A percentile compares a stretch with the other conserved stretches of the same genome.
Conservation (phyloP, 768 basidiomycete species). For the Pulveroboletus sp. region DNA sequence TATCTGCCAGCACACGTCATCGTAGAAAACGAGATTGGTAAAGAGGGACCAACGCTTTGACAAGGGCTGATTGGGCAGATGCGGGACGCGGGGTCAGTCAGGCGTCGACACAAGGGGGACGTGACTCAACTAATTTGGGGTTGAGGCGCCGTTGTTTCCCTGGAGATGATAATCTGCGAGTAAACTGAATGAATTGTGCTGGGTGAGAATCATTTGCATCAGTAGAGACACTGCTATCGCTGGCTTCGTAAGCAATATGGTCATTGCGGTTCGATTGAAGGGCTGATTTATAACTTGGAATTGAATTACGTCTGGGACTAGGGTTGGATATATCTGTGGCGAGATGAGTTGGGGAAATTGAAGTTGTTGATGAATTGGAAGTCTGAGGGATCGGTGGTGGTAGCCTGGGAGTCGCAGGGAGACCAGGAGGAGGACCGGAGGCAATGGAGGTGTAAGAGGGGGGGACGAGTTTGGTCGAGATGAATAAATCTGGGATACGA, state of each 20-base stretch:
- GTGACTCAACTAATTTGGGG: constrained; percentile 51
- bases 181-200: constrained; percentile 26
- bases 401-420: constrained; percentile 16
- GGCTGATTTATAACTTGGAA: constrained; percentile 44
- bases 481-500: constrained; percentile 57
- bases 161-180: constrained; percentile 29
- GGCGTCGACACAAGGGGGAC: constrained; percentile 5
- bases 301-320: constrained; percentile 20
- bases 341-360: constrained; percentile 3
- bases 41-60: constrained; percentile 53
- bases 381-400: constrained; percentile 4
- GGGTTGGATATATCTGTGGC: constrained; percentile 12
- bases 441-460: constrained; percentile 26
- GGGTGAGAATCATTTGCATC: constrained; percentile 40
- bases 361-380: constrained; percentile 12
- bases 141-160: constrained; percentile 43
- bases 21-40: background rate
- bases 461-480: constrained; percentile 49
- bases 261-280: constrained; percentile 23
- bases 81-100: constrained; percentile 19
- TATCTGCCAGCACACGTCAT: constrained; percentile 34
- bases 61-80: constrained; percentile 40
- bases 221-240: constrained; percentile 44
- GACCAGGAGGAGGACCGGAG: constrained; percentile 25
- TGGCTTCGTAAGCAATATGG: constrained; percentile 40